Base-by-base conservation (phyloP, 768 basidiomycete species). In the Sporobolomyces phaffii region DNA sequence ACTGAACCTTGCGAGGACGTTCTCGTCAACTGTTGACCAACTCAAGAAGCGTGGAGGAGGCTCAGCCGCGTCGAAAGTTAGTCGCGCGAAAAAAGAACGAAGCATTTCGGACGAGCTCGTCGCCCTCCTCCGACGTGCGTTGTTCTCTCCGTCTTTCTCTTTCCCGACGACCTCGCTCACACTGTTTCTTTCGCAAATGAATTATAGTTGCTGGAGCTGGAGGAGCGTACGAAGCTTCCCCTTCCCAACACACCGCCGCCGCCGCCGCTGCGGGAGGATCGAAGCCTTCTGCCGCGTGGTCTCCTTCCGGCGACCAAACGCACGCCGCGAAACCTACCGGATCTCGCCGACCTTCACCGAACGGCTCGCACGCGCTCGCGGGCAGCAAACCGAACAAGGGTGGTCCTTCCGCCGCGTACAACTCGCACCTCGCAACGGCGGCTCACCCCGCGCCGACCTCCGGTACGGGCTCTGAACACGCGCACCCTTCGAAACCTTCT, bases 21-120 rank as follows among this genome's bases (percentile, higher is more conserved):
- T 68, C 57, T 34, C 66, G 11, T 59, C 61, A 26, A 58, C 61
- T 5, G 49, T 68, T n/a, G 56, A 36, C 1, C 41, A 48, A 50
- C 50, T 68, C n/a, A 58, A 58, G 54, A 44, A 34, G 18, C 47
- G 56, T 2, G 40, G 49, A 13, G 64, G 43, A 38, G 45, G 11
- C n/a, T n/a, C n/a, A 20, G 29, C 20, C 36, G 33, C 47, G 43
- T 40, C 43, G 33, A 51, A 41, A 44, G 50, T 36, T 26, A 58
- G 66, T 34, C 56, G 61, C 6, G 34, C 43, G 18, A 51, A 22
- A 40, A 68, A 68, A 40, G 56, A 58, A n/a, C 47, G 66, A 18
- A 56, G 61, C 3, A 14, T 68, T 9, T 68, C 66, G 26, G 66
- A 68, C 9, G 66, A 68, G 20, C 44, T 68, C 10, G 17, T 68